phyloP scores from a whole-genome alignment of 140 eudicot species.

The Stevia rebaudiana region DNA sequence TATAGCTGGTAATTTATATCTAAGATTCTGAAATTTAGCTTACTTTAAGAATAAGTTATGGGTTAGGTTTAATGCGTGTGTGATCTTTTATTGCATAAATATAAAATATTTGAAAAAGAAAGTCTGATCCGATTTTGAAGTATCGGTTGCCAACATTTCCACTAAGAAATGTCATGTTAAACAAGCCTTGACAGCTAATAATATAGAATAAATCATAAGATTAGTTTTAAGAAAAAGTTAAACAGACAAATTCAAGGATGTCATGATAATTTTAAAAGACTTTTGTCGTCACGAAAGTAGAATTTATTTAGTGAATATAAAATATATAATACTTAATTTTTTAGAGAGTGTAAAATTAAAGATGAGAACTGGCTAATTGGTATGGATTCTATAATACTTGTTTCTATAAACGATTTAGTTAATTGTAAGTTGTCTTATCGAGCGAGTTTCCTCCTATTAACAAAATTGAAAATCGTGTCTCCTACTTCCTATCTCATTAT shows the following conservation, averaged over 20 bases:
- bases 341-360: too few relatives aligned
- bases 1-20: slow-evolving; percentile 1
- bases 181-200: slow-evolving; percentile 23
- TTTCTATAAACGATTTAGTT: too few relatives aligned
- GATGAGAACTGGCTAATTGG: too few relatives aligned
- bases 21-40: background rate
- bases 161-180: slow-evolving; percentile 16
- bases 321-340: too few relatives aligned
- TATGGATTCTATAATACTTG: too few relatives aligned
- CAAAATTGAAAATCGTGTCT: too few relatives aligned
- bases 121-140: slow-evolving; percentile 4
- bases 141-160: slow-evolving; percentile 22
- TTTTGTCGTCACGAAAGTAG: too few relatives aligned
- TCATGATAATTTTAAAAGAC: background rate
- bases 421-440: too few relatives aligned
- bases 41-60: slow-evolving; percentile 11
- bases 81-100: background rate
- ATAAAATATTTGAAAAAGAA: background rate
- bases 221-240: background rate
- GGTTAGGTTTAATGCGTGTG: slow-evolving; percentile 15
- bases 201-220: background rate
- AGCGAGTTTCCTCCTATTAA: too few relatives aligned
- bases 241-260: background rate
- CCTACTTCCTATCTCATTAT: too few relatives aligned
- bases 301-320: too few relatives aligned